Conservation (phyloP, 768 basidiomycete genomes). For the Sporobolomyces pararoseus region DNA sequence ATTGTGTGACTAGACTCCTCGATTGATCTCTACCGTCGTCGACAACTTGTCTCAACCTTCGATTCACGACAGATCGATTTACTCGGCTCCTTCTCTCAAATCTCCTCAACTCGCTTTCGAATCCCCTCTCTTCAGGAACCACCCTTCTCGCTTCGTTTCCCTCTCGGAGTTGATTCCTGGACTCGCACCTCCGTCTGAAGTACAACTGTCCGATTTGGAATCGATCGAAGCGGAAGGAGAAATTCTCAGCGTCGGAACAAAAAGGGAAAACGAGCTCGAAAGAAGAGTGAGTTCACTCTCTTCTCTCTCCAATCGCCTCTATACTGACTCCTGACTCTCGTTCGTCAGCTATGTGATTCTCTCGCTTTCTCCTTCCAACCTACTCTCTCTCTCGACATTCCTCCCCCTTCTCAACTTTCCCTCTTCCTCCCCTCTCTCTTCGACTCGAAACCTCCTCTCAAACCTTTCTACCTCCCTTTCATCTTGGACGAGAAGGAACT, state of each 20-base stretch:
- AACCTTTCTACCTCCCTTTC: neutral
- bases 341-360: neutral
- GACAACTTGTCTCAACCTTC: neutral
- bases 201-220: neutral
- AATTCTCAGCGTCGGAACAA: neutral
- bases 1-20: neutral
- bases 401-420: neutral
- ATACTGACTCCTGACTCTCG: neutral
- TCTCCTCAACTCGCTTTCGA: neutral
- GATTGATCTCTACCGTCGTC: neutral
- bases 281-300: neutral
- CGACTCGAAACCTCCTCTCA: neutral
- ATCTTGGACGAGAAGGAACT: neutral
- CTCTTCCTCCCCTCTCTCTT: neutral
- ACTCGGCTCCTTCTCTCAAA: neutral
- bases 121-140: neutral
- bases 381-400: neutral
- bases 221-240: conserved; percentile 6
- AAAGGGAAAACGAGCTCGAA: conserved; percentile 1
- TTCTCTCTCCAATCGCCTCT: neutral
- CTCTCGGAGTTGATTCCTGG: conserved; percentile 10
- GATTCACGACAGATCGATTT: neutral
- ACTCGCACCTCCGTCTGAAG: neutral
- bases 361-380: neutral
- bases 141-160: conserved; percentile 3